Evolutionary conservation across 345 rosid genomes (phyloP), one percentile per base, ranked within the genome.

Genomic region (Barbarea vulgaris): DNA sequence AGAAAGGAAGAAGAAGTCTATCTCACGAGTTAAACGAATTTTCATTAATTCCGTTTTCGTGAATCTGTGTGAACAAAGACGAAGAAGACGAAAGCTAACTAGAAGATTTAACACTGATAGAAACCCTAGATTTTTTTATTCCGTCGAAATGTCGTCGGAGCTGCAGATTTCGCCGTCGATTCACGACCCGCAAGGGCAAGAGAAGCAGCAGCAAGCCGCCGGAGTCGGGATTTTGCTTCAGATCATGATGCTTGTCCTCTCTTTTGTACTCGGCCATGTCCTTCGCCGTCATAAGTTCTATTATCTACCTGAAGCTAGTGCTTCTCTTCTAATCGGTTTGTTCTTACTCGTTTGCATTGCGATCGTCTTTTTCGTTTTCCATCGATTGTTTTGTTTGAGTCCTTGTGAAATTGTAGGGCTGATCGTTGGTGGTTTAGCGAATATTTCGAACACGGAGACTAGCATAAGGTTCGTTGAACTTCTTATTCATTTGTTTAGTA

Each of bases 221-320:
- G 98, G 99, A 56, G 96, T 95, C 11, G 99, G 99, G 36, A 95
- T 95, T 74, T 90, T 92, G 72, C 96, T 95, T 47, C 99, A 95
- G 93, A 93, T 95, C 86, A 92, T 95, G 99, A 95, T 93, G 97
- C 99, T 95, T 30, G 99, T 95, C 54, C 98, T 92, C 77, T 95
- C 98, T 69, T 95, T 95, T 80, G 96, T 95, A 37, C 90, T 95
- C 15, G 98, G 99, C 9, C 97, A 90, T 64, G 98, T 95, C 55
- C 99, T 95, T 37, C 97, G 98, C 64, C 99, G 99, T 72, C 98
- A 87, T 76, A 88, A 85, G 81, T 87, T 95, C 86, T 90, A 95
- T 83, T 95, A 92, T 70, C 91, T 95, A 8, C 98, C 99, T 3
- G 98, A 95, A 81, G 98, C 99, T 83, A 89, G 97, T 80, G 97